Evolutionary conservation across 2,329 filamentous ascomycete species (phyloP).

Genomic region (Trichoderma endophyticum): DNA sequence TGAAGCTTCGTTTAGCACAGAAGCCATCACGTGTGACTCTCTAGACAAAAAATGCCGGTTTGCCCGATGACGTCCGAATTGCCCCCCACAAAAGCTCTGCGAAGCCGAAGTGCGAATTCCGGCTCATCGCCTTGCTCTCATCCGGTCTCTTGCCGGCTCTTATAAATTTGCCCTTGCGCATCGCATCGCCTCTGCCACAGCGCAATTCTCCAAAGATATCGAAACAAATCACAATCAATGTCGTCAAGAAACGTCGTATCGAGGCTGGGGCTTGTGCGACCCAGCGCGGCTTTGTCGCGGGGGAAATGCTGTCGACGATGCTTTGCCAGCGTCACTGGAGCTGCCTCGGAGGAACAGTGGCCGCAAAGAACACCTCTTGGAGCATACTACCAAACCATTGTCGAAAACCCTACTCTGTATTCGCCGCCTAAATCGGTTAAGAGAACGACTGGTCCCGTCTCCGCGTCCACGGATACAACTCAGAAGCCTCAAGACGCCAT

Average conservation of each 20-base stretch:
- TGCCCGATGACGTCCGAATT: constrained; percentile 34
- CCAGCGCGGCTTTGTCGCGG: constrained; percentile 20
- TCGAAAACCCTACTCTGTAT: constrained; percentile 45
- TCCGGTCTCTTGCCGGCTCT: background rate
- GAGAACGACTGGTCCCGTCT: constrained; percentile 36
- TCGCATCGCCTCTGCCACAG: background rate
- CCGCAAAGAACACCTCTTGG: constrained; percentile 49
- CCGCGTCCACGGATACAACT: constrained; percentile 35
- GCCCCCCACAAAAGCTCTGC: constrained; percentile 12
- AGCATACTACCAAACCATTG: constrained; percentile 57
- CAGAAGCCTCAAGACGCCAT: constrained; percentile 7
- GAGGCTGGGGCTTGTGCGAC: constrained; percentile 30
- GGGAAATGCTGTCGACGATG: constrained; percentile 24
- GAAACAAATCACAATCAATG: constrained; percentile 28
- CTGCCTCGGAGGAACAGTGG: constrained; percentile 29
- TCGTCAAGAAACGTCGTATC: constrained; percentile 30
- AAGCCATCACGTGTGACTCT: background rate
- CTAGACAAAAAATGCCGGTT: background rate
- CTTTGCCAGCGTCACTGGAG: constrained; percentile 28
- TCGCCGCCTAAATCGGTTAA: constrained; percentile 41
- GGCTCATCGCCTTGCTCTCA: background rate
- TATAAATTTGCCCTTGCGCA: background rate
- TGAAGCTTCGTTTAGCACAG: no score
- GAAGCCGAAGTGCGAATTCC: constrained; percentile 14
- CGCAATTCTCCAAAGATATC: background rate